These are phyloP conservation scores for Pisolithus thermaeus DNA, from an alignment of 1,284 basidiomycete species.

Conservation along the genomic window DNA sequence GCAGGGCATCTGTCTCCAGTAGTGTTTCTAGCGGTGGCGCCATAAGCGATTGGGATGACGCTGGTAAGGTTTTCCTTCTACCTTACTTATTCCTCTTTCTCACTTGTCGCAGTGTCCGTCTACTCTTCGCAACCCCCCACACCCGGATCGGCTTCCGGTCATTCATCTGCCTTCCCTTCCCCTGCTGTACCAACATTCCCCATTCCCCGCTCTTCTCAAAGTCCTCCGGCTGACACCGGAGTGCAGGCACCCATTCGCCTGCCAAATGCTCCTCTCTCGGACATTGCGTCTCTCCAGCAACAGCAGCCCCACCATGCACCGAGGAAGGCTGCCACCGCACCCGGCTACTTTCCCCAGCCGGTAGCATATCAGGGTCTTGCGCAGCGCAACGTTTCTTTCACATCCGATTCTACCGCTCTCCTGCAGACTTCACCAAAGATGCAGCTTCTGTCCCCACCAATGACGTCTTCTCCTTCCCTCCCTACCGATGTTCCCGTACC, in stretches of 20 bases:
- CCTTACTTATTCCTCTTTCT: too few relatives aligned
- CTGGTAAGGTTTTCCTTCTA: conserved; percentile 41
- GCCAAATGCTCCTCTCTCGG: conserved; percentile 60
- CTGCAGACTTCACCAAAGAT: conserved; percentile 19
- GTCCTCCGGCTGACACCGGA: conserved; percentile 44
- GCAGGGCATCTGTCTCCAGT: conserved; percentile 57
- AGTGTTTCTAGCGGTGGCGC: conserved; percentile 50
- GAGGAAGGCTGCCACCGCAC: conserved; percentile 25
- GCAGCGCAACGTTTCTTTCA: conserved; percentile 25
- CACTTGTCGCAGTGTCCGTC: conserved; percentile 45
- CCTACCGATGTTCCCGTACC: conserved; percentile 11
- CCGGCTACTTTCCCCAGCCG: conserved; percentile 27
- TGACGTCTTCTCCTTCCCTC: conserved; percentile 20
- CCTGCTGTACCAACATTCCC: conserved; percentile 51
- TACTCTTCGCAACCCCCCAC: conserved; percentile 42
- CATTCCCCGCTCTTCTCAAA: conserved; percentile 54
- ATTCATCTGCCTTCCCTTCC: conserved; percentile 62
- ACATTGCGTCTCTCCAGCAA: conserved; percentile 48
- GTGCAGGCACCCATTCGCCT: conserved; percentile 55
- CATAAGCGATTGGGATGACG: conserved; percentile 71
- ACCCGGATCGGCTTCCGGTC: conserved; percentile 44
- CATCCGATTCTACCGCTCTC: conserved; percentile 21
- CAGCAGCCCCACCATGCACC: conserved; percentile 22
- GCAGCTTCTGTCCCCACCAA: conserved; percentile 17
- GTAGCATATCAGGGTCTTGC: conserved; percentile 23